Evolutionary conservation across 192 early-diverging fungal genomes (phyloP).

Genomic region (Coemansia sp.): DNA sequence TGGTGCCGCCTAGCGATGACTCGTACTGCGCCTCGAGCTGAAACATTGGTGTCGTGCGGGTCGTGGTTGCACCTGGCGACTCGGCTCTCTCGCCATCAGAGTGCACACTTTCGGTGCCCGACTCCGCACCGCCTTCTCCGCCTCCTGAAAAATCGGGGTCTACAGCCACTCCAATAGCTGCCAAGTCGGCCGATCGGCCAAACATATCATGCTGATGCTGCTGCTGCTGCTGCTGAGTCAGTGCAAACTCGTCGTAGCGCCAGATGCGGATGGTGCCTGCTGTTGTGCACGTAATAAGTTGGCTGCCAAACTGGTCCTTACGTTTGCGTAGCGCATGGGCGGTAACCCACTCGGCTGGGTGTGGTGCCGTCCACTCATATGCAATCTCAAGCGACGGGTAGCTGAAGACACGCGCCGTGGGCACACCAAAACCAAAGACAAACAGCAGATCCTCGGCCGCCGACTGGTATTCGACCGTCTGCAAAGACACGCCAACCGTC

Average conservation of each 20-base stretch:
- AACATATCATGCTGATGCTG: constrained; percentile 15
- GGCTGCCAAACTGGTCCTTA: constrained; percentile 41
- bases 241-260: constrained; percentile 53
- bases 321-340: constrained; percentile 41
- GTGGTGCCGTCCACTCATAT: constrained; percentile 44
- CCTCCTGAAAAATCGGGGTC: background rate
- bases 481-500: constrained; percentile 18
- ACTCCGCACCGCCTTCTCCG: constrained; percentile 6
- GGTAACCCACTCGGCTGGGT: constrained; percentile 43
- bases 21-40: constrained; percentile 36
- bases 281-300: constrained; percentile 45
- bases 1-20: constrained; percentile 10
- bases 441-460: constrained; percentile 47
- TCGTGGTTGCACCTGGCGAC: background rate
- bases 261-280: constrained; percentile 49
- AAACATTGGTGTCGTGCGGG: constrained; percentile 18
- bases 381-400: constrained; percentile 49
- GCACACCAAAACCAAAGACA: constrained; percentile 33
- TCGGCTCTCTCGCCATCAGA: constrained; percentile 19
- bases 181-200: constrained; percentile 32
- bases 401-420: constrained; percentile 29
- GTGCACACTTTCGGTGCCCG: constrained; percentile 19
- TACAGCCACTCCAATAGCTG: background rate
- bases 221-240: constrained; percentile 27
- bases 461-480: constrained; percentile 43